Base-by-base conservation (phyloP, 2,329 filamentous ascomycete genomes). In the Sclerotinia glacialis region DNA sequence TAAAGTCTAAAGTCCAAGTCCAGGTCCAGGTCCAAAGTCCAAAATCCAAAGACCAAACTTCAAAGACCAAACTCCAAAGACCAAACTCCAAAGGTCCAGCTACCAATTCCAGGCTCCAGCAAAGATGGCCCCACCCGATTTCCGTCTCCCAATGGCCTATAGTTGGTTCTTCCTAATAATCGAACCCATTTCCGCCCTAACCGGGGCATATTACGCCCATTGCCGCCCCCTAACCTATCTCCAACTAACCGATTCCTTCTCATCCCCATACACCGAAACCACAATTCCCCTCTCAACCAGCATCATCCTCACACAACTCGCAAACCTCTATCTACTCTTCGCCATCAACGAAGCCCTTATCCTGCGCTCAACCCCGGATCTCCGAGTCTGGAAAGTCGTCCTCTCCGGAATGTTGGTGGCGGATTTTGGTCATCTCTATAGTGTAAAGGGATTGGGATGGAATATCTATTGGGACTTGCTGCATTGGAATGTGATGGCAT, bases 311-410 rank as follows among this genome's bases (percentile, higher is more conserved):
- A 86, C 87, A 23, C 91, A 94, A 78, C 83, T 94, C 42, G 89
- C 89, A 53, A 93, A 92, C 77, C 81, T 93, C 69, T 94, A 93
- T 78, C 77, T 93, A 49, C 84, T 91, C 67, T 91, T 93, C 77
- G 86, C 89, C 65, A 78, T 94, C 73, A 92, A 90, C 78, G 90
- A 95, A 78, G 89, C 89, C 2, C 78, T 92, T 31, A 87, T 94
- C 16, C 82, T 94, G 70, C 87, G 91, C 52, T 82, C 85, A 21
- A 91, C 90, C 8, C 79, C 80, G 60, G 87, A 93, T 78, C 74
- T 88, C 44, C 80, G 81, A 31, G 90, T 94, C 67, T 94, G 91
- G 91, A 82, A 80, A 70, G 81, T 85, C 1, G 81, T 93, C 34
- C 79, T 93, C 5, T 78, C 89, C 55, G 87, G 84, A 47, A 79